phyloP scores from a whole-genome alignment of 768 basidiomycete species.

The Pisolithus microcarpus region DNA sequence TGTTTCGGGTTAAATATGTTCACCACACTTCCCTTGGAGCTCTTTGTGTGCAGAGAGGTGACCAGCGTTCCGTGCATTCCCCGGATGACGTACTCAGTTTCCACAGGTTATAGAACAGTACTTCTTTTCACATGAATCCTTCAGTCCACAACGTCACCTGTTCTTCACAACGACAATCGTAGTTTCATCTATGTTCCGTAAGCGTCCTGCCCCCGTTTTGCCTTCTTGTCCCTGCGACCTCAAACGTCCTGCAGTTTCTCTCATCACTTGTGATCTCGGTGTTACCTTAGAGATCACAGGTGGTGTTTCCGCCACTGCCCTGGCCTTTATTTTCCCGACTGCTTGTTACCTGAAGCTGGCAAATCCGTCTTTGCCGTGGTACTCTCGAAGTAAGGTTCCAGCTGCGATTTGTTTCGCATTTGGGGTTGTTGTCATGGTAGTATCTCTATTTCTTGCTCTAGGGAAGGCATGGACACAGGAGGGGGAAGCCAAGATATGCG shows the following conservation, averaged over 20 bases:
- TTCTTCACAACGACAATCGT: slow-evolving; percentile 87
- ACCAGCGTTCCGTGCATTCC: slow-evolving; percentile 2
- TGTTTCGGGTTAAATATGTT: slow-evolving; percentile 98
- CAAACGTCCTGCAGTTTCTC: slow-evolving; percentile 52
- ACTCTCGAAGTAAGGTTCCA: slow-evolving; percentile 66
- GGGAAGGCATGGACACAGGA: slow-evolving; percentile 71
- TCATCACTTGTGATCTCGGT: slow-evolving; percentile 95
- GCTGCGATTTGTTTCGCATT: slow-evolving; percentile 68
- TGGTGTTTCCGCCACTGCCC: slow-evolving; percentile 86
- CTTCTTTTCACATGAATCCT: slow-evolving; percentile 86
- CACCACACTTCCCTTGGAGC: slow-evolving; percentile 90
- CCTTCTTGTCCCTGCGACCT: background rate
- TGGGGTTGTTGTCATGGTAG: slow-evolving; percentile 67
- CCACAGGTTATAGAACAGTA: slow-evolving; percentile 86
- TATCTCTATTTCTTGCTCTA: slow-evolving; percentile 72
- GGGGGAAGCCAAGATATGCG: slow-evolving; percentile 67
- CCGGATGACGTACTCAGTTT: background rate
- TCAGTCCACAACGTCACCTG: slow-evolving; percentile 76
- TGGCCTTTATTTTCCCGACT: slow-evolving; percentile 90
- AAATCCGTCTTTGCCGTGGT: slow-evolving; percentile 51
- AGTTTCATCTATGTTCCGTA: slow-evolving; percentile 75
- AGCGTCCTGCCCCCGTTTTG: slow-evolving; percentile 16
- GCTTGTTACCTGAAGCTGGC: slow-evolving; percentile 77
- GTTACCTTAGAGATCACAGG: slow-evolving; percentile 97
- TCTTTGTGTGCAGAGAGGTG: slow-evolving; percentile 96